Conservation (phyloP, 169 alveolate genomes). For the Eimeria brunetti region DNA sequence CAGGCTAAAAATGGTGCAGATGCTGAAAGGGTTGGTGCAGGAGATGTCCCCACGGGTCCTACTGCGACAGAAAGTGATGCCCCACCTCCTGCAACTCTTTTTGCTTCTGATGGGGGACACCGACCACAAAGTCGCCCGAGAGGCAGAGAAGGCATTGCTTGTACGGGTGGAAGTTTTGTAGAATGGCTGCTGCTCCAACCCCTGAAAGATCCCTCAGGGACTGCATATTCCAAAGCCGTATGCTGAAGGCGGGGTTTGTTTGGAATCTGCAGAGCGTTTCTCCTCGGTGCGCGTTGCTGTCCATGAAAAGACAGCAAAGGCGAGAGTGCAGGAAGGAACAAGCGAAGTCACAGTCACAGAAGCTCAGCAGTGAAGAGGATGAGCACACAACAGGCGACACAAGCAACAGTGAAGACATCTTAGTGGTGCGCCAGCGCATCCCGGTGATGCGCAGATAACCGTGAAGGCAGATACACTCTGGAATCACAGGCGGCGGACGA, state of each 20-base stretch:
- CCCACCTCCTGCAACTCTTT: constrained; percentile 59
- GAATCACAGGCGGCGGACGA: neutral
- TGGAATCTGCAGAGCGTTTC: constrained; percentile 49
- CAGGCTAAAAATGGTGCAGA: constrained; percentile 26
- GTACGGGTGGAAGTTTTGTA: constrained; percentile 10
- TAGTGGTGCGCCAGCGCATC: neutral
- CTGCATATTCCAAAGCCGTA: neutral
- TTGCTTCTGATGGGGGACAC: constrained; percentile 56
- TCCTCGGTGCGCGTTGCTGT: constrained; percentile 43
- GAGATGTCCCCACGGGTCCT: constrained; percentile 54
- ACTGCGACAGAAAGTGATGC: constrained; percentile 46
- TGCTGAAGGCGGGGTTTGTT: neutral
- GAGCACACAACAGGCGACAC: neutral
- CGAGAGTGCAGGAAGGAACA: neutral
- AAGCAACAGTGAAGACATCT: constrained; percentile 19
- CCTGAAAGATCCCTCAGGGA: neutral
- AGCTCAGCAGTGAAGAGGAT: neutral
- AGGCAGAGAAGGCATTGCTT: constrained; percentile 40
- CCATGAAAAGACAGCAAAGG: constrained; percentile 5
- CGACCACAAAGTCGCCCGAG: constrained; percentile 16
- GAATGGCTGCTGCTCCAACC: neutral
- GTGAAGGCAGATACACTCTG: neutral
- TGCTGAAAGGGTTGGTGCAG: constrained; percentile 41
- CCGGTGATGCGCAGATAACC: neutral
- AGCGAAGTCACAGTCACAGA: neutral